Evolutionary conservation across 2,329 filamentous ascomycete species (phyloP), one percentile per base, ranked within the genome.

Genomic region (Microdochium nivale): DNA sequence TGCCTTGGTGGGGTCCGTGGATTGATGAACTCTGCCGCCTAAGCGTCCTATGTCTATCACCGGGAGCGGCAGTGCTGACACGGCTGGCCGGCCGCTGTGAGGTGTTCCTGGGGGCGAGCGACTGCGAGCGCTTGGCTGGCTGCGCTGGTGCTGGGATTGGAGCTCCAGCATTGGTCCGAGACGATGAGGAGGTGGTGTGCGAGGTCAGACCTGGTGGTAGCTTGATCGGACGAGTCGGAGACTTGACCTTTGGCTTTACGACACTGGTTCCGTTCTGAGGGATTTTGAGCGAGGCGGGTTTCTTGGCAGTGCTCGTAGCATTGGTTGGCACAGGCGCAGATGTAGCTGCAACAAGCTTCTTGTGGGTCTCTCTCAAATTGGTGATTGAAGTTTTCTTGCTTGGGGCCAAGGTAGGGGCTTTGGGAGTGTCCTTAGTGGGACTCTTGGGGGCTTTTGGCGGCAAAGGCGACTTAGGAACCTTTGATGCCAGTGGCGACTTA

Each of bases 131-230:
- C 51, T 64, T 71, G 16, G 70, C 64, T 11, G 76, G 74, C 55
- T 71, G 70, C 43, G 69, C 64, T 2, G 64, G 56, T 11, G 60
- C 58, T 21, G 65, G 57, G 19, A 58, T 52, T 32, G 58, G 48
- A 35, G 13, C 63, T 61, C 55, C 53, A 24, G 52, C 63, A n/a
- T 73, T 73, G 49, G 77, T 72, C 66, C 84, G 88, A 14, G 82
- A 84, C 16, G 79, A 80, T 1, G 82, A 90, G 1, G 87, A 77
- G 24, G 86, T 80, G 3, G 87, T 90, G 30, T 84, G 86, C 5
- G 84, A 83, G 24, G 77, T 86, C 27, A 90, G 71, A 52, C 84
- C 83, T 10, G 85, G 73, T 9, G 86, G 83, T 1, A 90, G 71
- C 52, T 79, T 80, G 49, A 83, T 72, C 10, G 86, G 85, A 51